Evolutionary conservation across 176 grass and related monocot genomes (phyloP), one percentile per base, ranked within the genome.

Genomic region (Carex scoparia): DNA sequence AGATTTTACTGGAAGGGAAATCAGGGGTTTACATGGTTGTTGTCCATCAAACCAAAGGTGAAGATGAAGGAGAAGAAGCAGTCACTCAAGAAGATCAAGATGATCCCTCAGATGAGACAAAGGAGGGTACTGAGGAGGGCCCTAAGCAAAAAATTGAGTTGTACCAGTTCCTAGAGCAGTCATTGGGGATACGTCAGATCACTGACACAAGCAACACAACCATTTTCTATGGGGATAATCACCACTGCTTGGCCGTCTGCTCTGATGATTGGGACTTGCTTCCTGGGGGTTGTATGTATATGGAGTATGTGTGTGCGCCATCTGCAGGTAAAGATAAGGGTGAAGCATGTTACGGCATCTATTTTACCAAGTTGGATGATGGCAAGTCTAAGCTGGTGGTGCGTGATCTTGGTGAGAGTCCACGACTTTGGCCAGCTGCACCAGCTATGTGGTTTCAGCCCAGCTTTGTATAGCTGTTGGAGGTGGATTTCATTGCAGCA

Each of bases 381-480:
- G 12, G 55, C 7, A 60, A 16, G 54, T 7, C 54, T 37, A 19
- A 56, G 19, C 30, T 59, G 15, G 15, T 69, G 66, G 33, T 40
- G 31, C 2, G 3, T 37, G 78, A 80, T 57, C 54, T 80, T 59
- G 55, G 78, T 59, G 78, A 33, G 78, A 1, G 54, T 3, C 78
- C 78, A n/a, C 12, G 14, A 60, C 78, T 62, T 31, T 80, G 55
- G 78, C 42, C 42, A 46, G 6, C 42, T 60, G 78, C 78, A 59
- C 55, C 78, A 10, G 78, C 46, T 14, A 58, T 80, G n/a, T 80
- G 78, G 78, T 16, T 80, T 60, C 78, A 80, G 30, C 78, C 78
- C 18, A 56, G 78, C 78, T 59, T 80, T 9, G 78, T 60, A 62
- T 80, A 80, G 53, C 19, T 53, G 48, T 53, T 56, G 12, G 46